Evolutionary conservation across 805 yeast genomes (phyloP).

Genomic region (Lachancea nothofagi): DNA sequence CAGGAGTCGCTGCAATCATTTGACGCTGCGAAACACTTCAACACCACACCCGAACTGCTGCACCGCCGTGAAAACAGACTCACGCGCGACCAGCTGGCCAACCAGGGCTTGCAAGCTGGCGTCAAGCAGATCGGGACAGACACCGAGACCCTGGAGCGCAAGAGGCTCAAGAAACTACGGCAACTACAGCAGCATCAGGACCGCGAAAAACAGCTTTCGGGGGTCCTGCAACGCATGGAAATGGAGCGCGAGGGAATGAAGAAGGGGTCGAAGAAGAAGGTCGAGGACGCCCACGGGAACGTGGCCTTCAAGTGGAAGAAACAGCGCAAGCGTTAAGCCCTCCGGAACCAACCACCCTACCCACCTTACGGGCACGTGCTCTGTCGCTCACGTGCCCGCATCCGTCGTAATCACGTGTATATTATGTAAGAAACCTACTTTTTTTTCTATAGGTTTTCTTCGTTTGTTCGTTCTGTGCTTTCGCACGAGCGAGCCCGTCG

Average conservation of each 20-base stretch:
- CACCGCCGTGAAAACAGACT: constrained; percentile 67
- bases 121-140: constrained; percentile 17
- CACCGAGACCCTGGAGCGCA: constrained; percentile 38
- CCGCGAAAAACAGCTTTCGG: constrained; percentile 60
- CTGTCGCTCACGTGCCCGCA: no score
- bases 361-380: no score
- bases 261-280: constrained; percentile 79
- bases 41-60: constrained; percentile 62
- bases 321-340: constrained; percentile 50
- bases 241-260: constrained; percentile 83
- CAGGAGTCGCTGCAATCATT: constrained; percentile 51
- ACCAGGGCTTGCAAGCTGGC: constrained; percentile 5
- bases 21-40: constrained; percentile 58
- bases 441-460: no score
- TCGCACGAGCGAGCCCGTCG: neutral
- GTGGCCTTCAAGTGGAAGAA: constrained; percentile 80
- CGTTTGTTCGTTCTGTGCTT: neutral
- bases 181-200: constrained; percentile 59
- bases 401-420: neutral
- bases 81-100: constrained; percentile 50
- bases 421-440: no score
- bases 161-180: constrained; percentile 57
- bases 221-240: constrained; percentile 68
- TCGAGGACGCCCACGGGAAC: constrained; percentile 59
- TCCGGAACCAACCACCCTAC: no score